These are phyloP conservation scores for Pisolithus orientalis DNA, from an alignment of 768 basidiomycete species.

Conservation along the genomic window DNA sequence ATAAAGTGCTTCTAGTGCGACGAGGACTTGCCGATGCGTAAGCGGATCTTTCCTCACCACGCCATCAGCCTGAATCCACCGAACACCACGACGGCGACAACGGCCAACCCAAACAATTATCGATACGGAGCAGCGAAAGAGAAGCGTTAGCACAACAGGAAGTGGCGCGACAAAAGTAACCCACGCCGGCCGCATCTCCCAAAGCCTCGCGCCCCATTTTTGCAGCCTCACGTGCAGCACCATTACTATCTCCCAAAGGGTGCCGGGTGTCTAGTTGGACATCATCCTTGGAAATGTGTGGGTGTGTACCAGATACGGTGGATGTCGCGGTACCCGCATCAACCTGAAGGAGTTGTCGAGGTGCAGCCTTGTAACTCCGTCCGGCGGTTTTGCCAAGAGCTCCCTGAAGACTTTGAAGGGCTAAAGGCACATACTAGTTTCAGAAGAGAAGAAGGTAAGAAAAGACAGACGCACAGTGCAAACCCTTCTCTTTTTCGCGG, in stretches of 20 bases:
- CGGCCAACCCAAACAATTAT: background rate
- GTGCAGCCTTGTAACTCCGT: constrained; percentile 93
- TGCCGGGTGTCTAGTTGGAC: constrained; percentile 13
- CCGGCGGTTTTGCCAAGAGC: constrained; percentile 93
- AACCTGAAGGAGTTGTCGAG: constrained; percentile 90
- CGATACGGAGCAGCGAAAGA: background rate
- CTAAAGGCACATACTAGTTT: constrained; percentile 27
- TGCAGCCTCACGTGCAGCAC: constrained; percentile 67
- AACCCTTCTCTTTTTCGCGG: constrained; percentile 78
- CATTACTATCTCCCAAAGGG: constrained; percentile 34
- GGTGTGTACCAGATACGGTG: constrained; percentile 36
- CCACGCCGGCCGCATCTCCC: constrained; percentile 51
- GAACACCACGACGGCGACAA: background rate
- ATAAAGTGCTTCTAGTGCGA: constrained; percentile 78
- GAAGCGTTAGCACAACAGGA: constrained; percentile 7
- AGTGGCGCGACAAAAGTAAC: constrained; percentile 2
- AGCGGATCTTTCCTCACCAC: constrained; percentile 68
- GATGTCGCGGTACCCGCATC: constrained; percentile 42
- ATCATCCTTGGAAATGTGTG: constrained; percentile 51
- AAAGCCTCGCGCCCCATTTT: constrained; percentile 71
- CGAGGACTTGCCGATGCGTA: constrained; percentile 69
- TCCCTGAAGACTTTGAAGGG: constrained; percentile 76
- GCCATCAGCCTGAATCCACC: constrained; percentile 44
- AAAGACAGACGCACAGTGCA: constrained; percentile 40
- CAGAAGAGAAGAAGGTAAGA: background rate